Evolutionary conservation across 345 rosid species (phyloP).

Genomic region (Leavenworthia alabamica): DNA sequence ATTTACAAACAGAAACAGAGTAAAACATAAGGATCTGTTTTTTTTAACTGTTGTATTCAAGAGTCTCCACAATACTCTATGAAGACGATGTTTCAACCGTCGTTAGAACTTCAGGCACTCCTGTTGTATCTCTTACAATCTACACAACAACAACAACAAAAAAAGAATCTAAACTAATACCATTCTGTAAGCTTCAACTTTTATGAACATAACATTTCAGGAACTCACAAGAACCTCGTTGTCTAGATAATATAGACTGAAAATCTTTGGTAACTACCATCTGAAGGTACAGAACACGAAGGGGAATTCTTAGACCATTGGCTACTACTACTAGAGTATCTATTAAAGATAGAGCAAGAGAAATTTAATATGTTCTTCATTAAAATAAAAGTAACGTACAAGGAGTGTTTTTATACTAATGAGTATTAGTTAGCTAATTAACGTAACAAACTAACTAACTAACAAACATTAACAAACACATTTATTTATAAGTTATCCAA

Average conservation of each 20-base stretch:
- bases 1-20: conserved; percentile 15
- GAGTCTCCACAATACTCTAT: conserved; percentile 34
- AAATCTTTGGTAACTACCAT: conserved; percentile 79
- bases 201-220: neutral
- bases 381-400: too few species aligned
- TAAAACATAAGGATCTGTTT: neutral
- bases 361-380: too few species aligned
- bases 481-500: too few species aligned
- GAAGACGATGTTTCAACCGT: conserved; percentile 55
- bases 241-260: conserved; percentile 91
- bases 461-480: too few species aligned
- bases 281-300: conserved; percentile 35
- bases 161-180: neutral
- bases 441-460: too few species aligned
- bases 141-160: conserved; percentile 31
- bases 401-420: too few species aligned
- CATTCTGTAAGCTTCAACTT: neutral
- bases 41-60: conserved; percentile 69
- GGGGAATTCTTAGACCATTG: conserved; percentile 66
- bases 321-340: conserved; percentile 28
- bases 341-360: too few species aligned
- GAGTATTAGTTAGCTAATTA: too few species aligned
- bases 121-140: conserved; percentile 68
- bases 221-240: conserved; percentile 51
- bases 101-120: conserved; percentile 85